These are phyloP conservation scores for Hura crepitans DNA, from an alignment of 441 rosid species.

Conservation along the genomic window DNA sequence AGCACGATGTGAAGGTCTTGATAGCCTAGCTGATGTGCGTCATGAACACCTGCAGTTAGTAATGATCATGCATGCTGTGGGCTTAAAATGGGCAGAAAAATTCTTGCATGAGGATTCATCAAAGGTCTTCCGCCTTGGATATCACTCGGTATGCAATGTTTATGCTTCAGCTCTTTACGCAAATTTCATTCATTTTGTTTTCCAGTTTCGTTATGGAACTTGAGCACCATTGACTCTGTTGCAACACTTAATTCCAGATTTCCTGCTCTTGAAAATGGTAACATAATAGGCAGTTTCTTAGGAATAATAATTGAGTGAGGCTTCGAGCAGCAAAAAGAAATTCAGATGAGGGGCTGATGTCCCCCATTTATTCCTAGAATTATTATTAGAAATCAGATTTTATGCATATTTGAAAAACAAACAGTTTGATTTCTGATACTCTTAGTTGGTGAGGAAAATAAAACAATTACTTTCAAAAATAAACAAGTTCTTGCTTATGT, in stretches of 20 bases:
- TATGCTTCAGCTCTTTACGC: not conserved
- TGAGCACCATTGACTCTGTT: not conserved
- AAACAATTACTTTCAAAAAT: too few relatives aligned
- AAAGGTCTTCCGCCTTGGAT: slow-evolving; percentile 78
- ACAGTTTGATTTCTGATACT: too few relatives aligned
- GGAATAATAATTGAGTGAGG: not conserved
- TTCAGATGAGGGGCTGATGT: not conserved
- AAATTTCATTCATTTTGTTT: not conserved
- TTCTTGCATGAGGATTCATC: slow-evolving; percentile 66
- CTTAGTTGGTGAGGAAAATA: too few relatives aligned
- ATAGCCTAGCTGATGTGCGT: slow-evolving; percentile 55
- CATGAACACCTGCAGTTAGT: slow-evolving; percentile 57
- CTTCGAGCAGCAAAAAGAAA: not conserved
- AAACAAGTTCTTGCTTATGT: too few relatives aligned
- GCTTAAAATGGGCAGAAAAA: slow-evolving; percentile 64
- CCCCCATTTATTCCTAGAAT: not conserved
- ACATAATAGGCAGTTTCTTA: not conserved
- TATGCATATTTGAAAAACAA: too few relatives aligned
- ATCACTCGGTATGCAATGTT: slow-evolving; percentile 63
- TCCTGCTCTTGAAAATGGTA: slow-evolving; percentile 12
- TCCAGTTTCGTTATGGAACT: not conserved
- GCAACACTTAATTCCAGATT: not conserved
- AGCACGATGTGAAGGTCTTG: slow-evolving; percentile 57
- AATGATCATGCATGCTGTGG: slow-evolving; percentile 56
- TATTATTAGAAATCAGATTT: not conserved